Evolutionary conservation across 192 early-diverging fungal genomes (phyloP).

Genomic region (Entomortierella parvispora): DNA sequence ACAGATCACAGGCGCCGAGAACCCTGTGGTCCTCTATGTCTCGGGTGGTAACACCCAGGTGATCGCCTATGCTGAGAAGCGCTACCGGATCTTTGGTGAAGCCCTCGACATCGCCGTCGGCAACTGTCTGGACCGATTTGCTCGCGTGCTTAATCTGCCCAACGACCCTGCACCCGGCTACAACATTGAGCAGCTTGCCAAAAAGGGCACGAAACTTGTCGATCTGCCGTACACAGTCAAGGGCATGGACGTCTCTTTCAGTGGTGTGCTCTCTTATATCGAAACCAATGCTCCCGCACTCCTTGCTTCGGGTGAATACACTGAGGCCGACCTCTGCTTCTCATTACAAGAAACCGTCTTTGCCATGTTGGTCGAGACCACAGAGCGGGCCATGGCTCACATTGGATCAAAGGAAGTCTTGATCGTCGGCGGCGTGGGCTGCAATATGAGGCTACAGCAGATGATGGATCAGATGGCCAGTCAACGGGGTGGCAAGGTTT

Average conservation of each 20-base stretch:
- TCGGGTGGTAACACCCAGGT: constrained; percentile 99
- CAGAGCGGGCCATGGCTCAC: constrained; percentile 98
- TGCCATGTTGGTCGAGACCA: constrained; percentile 99
- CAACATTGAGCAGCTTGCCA: constrained; percentile 97
- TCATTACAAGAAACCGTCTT: constrained; percentile 97
- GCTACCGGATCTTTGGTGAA: constrained; percentile 98
- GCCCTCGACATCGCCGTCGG: constrained; percentile 98
- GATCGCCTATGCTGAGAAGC: constrained; percentile 93
- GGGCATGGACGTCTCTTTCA: constrained; percentile 99
- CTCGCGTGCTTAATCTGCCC: constrained; percentile 88
- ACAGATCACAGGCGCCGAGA: constrained; percentile 91
- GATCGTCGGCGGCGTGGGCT: constrained; percentile 97
- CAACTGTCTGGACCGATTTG: constrained; percentile 98
- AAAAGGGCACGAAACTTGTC: constrained; percentile 83
- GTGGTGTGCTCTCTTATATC: constrained; percentile 92
- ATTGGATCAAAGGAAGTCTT: constrained; percentile 91
- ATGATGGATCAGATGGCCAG: constrained; percentile 98
- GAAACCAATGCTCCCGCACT: constrained; percentile 78
- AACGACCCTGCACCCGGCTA: constrained; percentile 98
- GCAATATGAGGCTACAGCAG: constrained; percentile 92
- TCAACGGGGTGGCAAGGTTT: constrained; percentile 87
- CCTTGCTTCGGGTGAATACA: constrained; percentile 60
- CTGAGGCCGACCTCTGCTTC: constrained; percentile 94
- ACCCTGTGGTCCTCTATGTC: constrained; percentile 97
- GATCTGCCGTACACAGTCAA: constrained; percentile 98